Percentiles rank a stretch among this genome's conserved stretches.
These are phyloP conservation scores for Celoporthe dispersa DNA, from an alignment of 2,329 filamentous ascomycete species.

Conservation along the genomic window DNA sequence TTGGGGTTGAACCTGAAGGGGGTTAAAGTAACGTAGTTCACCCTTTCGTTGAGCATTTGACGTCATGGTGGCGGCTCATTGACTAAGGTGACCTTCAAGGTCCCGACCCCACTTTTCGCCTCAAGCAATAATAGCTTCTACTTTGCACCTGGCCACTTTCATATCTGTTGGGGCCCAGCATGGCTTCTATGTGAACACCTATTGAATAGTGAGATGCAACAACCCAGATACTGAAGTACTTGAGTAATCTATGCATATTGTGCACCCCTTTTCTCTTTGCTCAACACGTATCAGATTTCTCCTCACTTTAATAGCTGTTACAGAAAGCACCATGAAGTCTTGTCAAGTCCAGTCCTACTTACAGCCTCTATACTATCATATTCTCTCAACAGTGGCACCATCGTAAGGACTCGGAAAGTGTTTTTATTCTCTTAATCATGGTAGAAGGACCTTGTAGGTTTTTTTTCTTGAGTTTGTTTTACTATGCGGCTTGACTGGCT, in stretches of 20 bases:
- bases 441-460: too few relatives aligned
- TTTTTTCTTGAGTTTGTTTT: too few relatives aligned
- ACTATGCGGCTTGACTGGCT: too few relatives aligned
- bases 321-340: not conserved
- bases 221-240: too few relatives aligned
- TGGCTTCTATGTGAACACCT: not conserved
- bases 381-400: not conserved
- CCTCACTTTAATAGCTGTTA: not conserved
- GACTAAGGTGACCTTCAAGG: not conserved
- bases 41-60: constrained; percentile 6
- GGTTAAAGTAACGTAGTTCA: not conserved
- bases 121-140: not conserved
- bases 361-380: too few relatives aligned
- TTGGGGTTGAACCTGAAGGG: not conserved
- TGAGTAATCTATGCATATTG: too few relatives aligned
- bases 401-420: too few relatives aligned
- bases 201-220: too few relatives aligned
- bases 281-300: too few relatives aligned
- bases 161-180: not conserved
- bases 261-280: too few relatives aligned
- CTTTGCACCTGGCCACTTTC: not conserved
- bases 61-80: constrained; percentile 22
- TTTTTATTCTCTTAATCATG: too few relatives aligned
- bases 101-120: not conserved
- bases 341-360: not conserved